These are phyloP conservation scores for Cyclotella atomus DNA, from an alignment of 108 stramenopile species.

Conservation along the genomic window DNA sequence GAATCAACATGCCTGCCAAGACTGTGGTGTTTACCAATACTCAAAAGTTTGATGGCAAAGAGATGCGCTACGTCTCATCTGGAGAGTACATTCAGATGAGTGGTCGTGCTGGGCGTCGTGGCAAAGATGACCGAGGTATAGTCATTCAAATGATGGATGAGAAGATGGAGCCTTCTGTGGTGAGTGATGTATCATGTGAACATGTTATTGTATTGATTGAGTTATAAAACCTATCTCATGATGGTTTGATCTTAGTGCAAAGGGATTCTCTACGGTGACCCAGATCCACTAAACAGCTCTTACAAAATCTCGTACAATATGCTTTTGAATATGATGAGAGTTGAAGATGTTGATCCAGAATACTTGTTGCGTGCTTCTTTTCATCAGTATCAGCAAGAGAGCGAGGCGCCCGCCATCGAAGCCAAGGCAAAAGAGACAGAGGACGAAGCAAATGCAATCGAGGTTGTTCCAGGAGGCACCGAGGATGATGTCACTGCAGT, in stretches of 20 bases:
- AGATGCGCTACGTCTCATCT: constrained; percentile 87
- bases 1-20: constrained; percentile 99
- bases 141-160: constrained; percentile 99
- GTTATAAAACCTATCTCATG: no score
- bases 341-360: constrained; percentile 98
- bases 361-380: constrained; percentile 95
- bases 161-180: constrained; percentile 97
- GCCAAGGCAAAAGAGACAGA: constrained; percentile 72
- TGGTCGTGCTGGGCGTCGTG: constrained; percentile 98
- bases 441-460: constrained; percentile 66
- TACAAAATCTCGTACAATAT: constrained; percentile 99
- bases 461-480: constrained; percentile 51
- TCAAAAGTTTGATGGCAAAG: constrained; percentile 97
- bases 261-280: constrained; percentile 89
- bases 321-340: constrained; percentile 98
- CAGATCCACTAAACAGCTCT: constrained; percentile 95
- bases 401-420: constrained; percentile 85
- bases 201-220: no score
- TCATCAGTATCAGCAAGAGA: constrained; percentile 94
- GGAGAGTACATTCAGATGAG: constrained; percentile 99
- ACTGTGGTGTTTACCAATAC: constrained; percentile 99
- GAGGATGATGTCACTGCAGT: constrained; percentile 71
- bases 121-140: constrained; percentile 98
- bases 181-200: constrained; percentile 63
- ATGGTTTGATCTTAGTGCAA: no score